Percentiles rank a stretch among this genome's conserved stretches.
Conservation (phyloP, 768 basidiomycete genomes). For the Trametes coccinea region DNA sequence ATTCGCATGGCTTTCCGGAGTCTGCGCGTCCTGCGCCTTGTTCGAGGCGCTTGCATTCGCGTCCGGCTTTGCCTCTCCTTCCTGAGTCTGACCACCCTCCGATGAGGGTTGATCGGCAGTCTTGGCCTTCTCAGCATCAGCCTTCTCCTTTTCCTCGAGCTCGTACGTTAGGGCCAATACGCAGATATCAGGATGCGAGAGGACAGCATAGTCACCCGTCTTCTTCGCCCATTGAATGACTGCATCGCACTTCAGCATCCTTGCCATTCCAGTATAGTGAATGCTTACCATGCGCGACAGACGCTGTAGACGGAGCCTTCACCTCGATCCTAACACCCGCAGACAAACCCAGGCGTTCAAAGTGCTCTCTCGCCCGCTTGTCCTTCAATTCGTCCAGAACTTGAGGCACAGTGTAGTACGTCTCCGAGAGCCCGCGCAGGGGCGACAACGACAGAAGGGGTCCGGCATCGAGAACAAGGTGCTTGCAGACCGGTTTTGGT, state of each 20-base stretch:
- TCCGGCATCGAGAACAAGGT: constrained; percentile 90
- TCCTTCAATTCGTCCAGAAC: constrained; percentile 91
- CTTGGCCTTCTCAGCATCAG: constrained; percentile 28
- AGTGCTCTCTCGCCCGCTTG: constrained; percentile 81
- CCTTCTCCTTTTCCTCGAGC: constrained; percentile 57
- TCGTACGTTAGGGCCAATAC: constrained; percentile 87
- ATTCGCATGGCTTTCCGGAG: not conserved
- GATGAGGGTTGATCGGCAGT: constrained; percentile 24
- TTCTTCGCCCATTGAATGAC: constrained; percentile 92
- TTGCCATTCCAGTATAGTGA: not conserved
- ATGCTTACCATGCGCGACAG: constrained; percentile 60
- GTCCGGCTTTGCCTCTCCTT: not conserved
- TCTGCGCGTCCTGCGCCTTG: constrained; percentile 13
- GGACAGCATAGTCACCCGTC: constrained; percentile 92
- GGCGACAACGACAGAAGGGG: constrained; percentile 89
- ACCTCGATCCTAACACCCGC: constrained; percentile 77
- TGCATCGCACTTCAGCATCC: constrained; percentile 36
- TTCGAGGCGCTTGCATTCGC: not conserved
- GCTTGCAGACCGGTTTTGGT: constrained; percentile 56
- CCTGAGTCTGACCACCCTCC: not conserved
- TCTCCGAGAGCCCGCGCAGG: constrained; percentile 83
- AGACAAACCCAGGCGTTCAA: constrained; percentile 73
- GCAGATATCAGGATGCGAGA: constrained; percentile 89
- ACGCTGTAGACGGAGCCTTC: constrained; percentile 65
- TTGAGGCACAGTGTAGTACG: constrained; percentile 86